phyloP scores from a whole-genome alignment of 805 yeast genomes.

The Kodamaea neixiangensis region DNA sequence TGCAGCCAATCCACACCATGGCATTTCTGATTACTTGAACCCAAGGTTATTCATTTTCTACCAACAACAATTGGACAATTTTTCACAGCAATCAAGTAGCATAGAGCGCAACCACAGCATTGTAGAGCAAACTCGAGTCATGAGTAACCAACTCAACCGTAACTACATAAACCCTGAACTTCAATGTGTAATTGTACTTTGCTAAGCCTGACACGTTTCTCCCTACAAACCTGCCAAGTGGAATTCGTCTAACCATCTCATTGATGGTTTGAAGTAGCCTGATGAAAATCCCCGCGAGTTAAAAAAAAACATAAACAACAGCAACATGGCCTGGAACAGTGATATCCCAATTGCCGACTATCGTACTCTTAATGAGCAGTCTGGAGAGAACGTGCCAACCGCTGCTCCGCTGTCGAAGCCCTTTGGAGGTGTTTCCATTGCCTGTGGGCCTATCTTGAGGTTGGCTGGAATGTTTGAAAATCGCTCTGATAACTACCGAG shows the following conservation, averaged over 20 bases:
- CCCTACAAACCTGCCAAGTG: not conserved
- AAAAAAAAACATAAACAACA: not conserved
- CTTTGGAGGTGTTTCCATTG: constrained; percentile 32
- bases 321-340: constrained; percentile 17
- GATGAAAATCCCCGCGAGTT: not conserved
- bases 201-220: not conserved
- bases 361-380: constrained; percentile 26
- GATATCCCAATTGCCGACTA: constrained; percentile 33
- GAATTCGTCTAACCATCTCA: not conserved
- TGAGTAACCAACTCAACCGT: not conserved
- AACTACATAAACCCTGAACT: not conserved
- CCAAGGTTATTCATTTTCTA: not conserved
- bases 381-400: constrained; percentile 27
- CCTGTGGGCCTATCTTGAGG: constrained; percentile 79
- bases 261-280: not conserved
- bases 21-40: not conserved
- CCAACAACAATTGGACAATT: not conserved
- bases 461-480: constrained; percentile 63
- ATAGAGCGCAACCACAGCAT: no score
- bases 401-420: constrained; percentile 23
- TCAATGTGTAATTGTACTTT: not conserved
- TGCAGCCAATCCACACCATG: not conserved
- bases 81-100: not conserved
- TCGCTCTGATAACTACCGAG: constrained; percentile 56
- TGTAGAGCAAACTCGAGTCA: no score